These are phyloP conservation scores for Metschnikowia koreensis DNA, from an alignment of 805 yeast species.

Conservation along the genomic window DNA sequence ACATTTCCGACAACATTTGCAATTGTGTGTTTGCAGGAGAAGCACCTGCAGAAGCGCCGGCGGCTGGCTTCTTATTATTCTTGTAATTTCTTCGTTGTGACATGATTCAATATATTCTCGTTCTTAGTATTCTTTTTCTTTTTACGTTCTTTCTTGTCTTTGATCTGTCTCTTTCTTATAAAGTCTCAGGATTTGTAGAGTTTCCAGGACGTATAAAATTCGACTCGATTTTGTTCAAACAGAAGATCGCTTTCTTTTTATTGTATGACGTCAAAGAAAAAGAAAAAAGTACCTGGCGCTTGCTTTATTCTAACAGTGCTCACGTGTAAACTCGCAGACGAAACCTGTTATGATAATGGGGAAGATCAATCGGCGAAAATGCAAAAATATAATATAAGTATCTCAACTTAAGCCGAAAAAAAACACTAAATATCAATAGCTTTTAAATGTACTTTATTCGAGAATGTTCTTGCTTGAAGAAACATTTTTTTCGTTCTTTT, in stretches of 20 bases:
- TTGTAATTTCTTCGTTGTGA: slow-evolving; percentile 21
- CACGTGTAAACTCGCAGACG: slow-evolving; percentile 2
- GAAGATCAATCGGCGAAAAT: not conserved
- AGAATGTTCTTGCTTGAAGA: not conserved
- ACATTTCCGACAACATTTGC: slow-evolving; percentile 74
- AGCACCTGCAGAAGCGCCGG: slow-evolving; percentile 9
- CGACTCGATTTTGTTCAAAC: not conserved
- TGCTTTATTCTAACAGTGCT: slow-evolving; percentile 2
- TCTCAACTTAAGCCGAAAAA: slow-evolving; percentile 4
- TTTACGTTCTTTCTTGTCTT: slow-evolving; percentile 18
- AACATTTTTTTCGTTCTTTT: slow-evolving; percentile 10
- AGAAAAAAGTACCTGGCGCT: not conserved
- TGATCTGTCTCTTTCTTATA: slow-evolving; percentile 12
- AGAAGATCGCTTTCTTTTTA: slow-evolving; percentile 6
- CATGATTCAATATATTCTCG: slow-evolving; percentile 9
- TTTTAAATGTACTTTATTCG: not conserved
- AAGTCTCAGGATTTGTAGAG: too few species aligned
- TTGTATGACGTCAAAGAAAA: slow-evolving; percentile 4
- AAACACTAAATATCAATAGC: not conserved
- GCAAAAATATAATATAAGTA: not conserved
- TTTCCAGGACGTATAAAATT: too few species aligned
- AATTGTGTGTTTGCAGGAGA: slow-evolving; percentile 20
- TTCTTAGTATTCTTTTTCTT: slow-evolving; percentile 1
- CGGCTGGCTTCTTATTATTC: slow-evolving; percentile 12
- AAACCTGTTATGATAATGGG: too few species aligned